phyloP scores from a whole-genome alignment of 2,329 filamentous ascomycete species.

The Fusarium clavum region DNA sequence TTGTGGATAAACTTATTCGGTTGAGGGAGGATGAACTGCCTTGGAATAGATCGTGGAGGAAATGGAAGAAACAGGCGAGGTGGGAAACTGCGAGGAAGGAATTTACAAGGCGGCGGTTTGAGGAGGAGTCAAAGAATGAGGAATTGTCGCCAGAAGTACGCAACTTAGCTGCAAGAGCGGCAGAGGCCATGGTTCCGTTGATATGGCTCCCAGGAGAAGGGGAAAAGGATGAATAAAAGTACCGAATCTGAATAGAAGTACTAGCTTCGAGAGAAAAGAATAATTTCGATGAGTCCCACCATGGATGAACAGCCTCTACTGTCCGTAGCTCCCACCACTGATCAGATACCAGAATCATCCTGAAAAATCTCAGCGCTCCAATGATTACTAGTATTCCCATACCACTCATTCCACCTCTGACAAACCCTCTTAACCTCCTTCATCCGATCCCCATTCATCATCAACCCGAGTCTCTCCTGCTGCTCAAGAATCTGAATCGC shows the following conservation, averaged over 20 bases:
- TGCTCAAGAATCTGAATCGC: slow-evolving; percentile 42
- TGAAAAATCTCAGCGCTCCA: slow-evolving; percentile 18
- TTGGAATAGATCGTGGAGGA: slow-evolving; percentile 8
- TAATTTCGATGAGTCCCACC: too few species aligned
- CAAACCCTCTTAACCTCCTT: slow-evolving; percentile 23
- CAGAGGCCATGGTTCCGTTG: background rate
- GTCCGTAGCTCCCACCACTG: too few species aligned
- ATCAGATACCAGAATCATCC: slow-evolving; percentile 14
- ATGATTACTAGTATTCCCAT: slow-evolving; percentile 1
- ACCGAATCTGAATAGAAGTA: background rate
- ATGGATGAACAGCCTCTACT: too few species aligned
- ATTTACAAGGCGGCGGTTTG: background rate
- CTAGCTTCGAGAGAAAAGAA: background rate
- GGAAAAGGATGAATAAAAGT: background rate
- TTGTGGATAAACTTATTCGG: background rate
- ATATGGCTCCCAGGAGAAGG: background rate
- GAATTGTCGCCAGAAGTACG: background rate
- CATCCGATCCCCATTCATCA: slow-evolving; percentile 3
- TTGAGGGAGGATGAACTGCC: background rate
- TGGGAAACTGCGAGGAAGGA: slow-evolving; percentile 22
- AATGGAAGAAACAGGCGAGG: background rate
- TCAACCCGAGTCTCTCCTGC: slow-evolving; percentile 1
- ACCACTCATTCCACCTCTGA: slow-evolving; percentile 27
- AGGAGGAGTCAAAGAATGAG: slow-evolving; percentile 2
- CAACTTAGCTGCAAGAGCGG: background rate